Evolutionary conservation across 768 basidiomycete genomes (phyloP), one percentile per base, ranked within the genome.

Genomic region (Fistulinella prunicolor): DNA sequence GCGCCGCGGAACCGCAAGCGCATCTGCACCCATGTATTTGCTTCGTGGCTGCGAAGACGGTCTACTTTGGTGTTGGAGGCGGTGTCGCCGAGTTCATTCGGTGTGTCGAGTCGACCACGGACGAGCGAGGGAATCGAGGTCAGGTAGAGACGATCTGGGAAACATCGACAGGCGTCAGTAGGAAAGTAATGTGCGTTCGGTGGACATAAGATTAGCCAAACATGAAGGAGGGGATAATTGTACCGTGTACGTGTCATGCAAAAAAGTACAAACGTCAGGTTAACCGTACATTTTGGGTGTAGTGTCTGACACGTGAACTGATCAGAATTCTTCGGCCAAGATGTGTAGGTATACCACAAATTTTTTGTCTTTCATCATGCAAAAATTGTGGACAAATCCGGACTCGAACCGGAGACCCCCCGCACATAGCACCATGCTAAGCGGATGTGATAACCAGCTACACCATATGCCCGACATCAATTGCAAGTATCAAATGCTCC

Each of bases 11-110:
- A n/a, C n/a, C n/a, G n/a, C n/a, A n/a, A n/a, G n/a, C n/a, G n/a
- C n/a, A n/a, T n/a, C n/a, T n/a, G n/a, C n/a, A n/a, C n/a, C n/a
- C n/a, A n/a, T n/a, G n/a, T n/a, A 6, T 74, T 6, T 90, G 86
- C 56, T 78, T 96, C 9, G 86, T 96, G 3, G 94, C 93, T 2
- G 90, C 89, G 1, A 98, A 97, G 66, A 78, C 92, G 13, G 67
- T 97, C 17, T 97, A 97, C 64, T 97, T 98, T 64, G 95, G 95
- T 7, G 92, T 97, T 4, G 94, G 94, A 1, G 94, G 95, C 0
- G 90, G 94, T 7, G 70, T 94, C 22, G 66, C 77, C 12, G 88
- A 85, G 50, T 95, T 95, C 56, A 64, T 81, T n/a, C 61, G 68
- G 22, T 75, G 73, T 6, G 77, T 92, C 0, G 59, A 38, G 30